Percentiles rank a stretch among this genome's conserved stretches.
Conservation (phyloP, 139 green algal species). For the Coelastrella sp. region DNA sequence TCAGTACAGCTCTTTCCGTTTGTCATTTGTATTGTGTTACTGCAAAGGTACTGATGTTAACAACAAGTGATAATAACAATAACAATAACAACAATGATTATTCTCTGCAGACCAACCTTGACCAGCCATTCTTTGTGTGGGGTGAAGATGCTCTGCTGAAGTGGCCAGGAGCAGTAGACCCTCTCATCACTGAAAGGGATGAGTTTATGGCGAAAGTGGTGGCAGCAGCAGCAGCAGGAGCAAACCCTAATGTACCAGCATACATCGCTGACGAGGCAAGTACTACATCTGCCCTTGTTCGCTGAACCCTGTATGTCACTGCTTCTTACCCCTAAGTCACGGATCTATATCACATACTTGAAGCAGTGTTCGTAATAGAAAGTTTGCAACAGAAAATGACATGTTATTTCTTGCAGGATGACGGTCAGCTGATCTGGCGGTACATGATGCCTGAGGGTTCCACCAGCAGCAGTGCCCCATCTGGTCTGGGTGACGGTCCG, state of each 20-base stretch:
- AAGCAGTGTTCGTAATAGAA: too few relatives aligned
- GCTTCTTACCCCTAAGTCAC: too few relatives aligned
- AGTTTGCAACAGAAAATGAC: too few relatives aligned
- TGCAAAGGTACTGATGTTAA: too few relatives aligned
- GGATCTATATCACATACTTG: too few relatives aligned
- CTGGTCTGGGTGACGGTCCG: constrained; percentile 71
- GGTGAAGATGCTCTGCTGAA: constrained; percentile 90
- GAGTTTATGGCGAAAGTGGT: constrained; percentile 82
- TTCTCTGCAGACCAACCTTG: constrained; percentile 34
- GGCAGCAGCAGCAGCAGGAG: constrained; percentile 68
- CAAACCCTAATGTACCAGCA: neutral
- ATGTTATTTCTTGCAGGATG: constrained; percentile 41
- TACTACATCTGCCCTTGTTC: too few relatives aligned
- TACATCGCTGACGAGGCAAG: constrained; percentile 35
- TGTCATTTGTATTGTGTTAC: too few relatives aligned
- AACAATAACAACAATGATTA: too few relatives aligned
- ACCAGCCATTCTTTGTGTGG: constrained; percentile 70
- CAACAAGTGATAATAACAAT: too few relatives aligned
- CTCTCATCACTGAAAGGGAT: constrained; percentile 85
- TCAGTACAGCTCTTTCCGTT: too few relatives aligned
- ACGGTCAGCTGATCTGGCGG: constrained; percentile 65
- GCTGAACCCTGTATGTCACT: too few relatives aligned
- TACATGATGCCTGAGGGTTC: constrained; percentile 75
- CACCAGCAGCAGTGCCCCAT: constrained; percentile 51
- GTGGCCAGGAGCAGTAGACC: constrained; percentile 81